Conservation (phyloP, 140 eudicot species). For the Stevia rebaudiana region DNA sequence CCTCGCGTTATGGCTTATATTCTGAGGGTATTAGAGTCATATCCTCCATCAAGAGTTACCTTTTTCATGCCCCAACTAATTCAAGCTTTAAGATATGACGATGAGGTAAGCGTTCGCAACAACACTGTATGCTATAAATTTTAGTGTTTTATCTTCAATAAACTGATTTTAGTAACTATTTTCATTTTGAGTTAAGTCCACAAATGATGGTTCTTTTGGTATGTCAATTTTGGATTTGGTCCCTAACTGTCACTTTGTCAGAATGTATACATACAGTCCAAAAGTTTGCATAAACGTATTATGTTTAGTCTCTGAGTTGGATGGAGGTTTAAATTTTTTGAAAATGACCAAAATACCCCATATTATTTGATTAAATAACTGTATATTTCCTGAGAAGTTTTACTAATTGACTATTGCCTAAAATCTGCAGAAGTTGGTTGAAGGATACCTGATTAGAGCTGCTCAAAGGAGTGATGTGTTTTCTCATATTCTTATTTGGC, state of each 20-base stretch:
- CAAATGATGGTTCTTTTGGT: too few species aligned
- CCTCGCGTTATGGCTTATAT: slow-evolving; percentile 99
- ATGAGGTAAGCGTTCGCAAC: slow-evolving; percentile 44
- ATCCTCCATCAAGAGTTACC: slow-evolving; percentile 90
- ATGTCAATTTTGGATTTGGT: too few species aligned
- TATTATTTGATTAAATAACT: neutral
- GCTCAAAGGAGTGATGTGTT: slow-evolving; percentile 95
- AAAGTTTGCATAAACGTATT: too few species aligned
- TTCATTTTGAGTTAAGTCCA: too few species aligned
- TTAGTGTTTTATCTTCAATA: slow-evolving; percentile 13
- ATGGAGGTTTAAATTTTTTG: too few species aligned
- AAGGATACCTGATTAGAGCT: slow-evolving; percentile 96
- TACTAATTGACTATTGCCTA: neutral
- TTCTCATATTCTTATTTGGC: slow-evolving; percentile 98
- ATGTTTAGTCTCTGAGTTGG: too few species aligned
- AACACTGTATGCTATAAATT: neutral
- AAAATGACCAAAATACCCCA: too few species aligned
- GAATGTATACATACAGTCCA: too few species aligned
- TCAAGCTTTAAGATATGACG: slow-evolving; percentile 88
- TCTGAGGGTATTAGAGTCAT: slow-evolving; percentile 93
- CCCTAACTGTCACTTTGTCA: too few species aligned
- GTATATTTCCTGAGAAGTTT: neutral
- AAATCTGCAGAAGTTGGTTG: slow-evolving; percentile 72
- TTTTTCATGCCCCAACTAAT: slow-evolving; percentile 99
- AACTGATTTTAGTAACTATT: slow-evolving; percentile 1